Conservation (phyloP, 768 basidiomycete species). For the Podaxis pistillaris region DNA sequence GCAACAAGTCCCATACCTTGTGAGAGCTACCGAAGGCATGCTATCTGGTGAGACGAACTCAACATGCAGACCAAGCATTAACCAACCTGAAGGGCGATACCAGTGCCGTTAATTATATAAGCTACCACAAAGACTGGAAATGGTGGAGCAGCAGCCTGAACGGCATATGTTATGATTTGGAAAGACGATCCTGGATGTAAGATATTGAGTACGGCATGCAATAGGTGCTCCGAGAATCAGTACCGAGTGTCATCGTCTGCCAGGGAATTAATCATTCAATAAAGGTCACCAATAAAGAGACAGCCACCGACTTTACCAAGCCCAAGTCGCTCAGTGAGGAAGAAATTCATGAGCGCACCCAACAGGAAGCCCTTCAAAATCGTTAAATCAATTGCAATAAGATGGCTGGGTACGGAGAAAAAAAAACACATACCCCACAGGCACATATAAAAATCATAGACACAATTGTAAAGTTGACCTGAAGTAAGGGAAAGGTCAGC, state of each 20-base stretch:
- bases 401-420: neutral
- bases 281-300: neutral
- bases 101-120: conserved; percentile 41
- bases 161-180: conserved; percentile 51
- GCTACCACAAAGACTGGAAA: conserved; percentile 61
- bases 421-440: conserved; percentile 31
- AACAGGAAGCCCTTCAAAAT: conserved; percentile 35
- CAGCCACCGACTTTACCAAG: conserved; percentile 38
- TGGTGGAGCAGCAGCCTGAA: conserved; percentile 55
- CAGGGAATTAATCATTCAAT: neutral
- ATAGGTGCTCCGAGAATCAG: conserved; percentile 24
- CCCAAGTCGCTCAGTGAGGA: conserved; percentile 33
- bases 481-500: neutral
- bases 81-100: conserved; percentile 45
- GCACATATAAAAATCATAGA: conserved; percentile 57
- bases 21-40: conserved; percentile 28
- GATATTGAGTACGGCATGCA: conserved; percentile 15
- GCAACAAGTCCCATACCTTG: conserved; percentile 73
- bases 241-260: conserved; percentile 15
- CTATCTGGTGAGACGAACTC: neutral
- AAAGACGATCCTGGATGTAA: conserved; percentile 45
- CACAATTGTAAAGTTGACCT: conserved; percentile 54
- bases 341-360: conserved; percentile 39
- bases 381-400: neutral
- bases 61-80: neutral